A percentile compares a stretch with the other conserved stretches of the same genome.
These are phyloP conservation scores for Tetracladium maxilliforme DNA, from an alignment of 2,329 filamentous ascomycete species.

Conservation along the genomic window DNA sequence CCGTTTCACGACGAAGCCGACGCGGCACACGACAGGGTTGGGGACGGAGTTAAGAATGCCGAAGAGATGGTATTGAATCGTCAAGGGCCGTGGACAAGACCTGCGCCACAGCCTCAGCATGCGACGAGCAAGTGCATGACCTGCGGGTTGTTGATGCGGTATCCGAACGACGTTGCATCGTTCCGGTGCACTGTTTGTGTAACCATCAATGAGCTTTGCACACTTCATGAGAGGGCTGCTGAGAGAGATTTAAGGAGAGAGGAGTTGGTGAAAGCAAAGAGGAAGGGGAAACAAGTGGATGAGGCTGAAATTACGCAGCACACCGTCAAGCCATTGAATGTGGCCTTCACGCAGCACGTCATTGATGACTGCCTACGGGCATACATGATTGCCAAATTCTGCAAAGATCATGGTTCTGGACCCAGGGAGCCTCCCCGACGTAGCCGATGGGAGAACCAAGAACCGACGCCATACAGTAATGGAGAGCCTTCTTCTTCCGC, in stretches of 20 bases:
- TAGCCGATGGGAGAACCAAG: neutral
- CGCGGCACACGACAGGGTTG: too few species aligned
- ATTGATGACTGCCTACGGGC: too few species aligned
- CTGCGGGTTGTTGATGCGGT: conserved; percentile 66
- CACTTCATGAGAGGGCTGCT: conserved; percentile 14
- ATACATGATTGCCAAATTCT: conserved; percentile 6
- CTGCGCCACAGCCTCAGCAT: too few species aligned
- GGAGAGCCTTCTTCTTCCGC: neutral
- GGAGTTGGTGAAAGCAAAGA: conserved; percentile 7
- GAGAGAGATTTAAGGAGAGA: conserved; percentile 8
- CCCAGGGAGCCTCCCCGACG: conserved; percentile 8
- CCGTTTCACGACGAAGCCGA: too few species aligned
- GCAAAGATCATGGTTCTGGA: conserved; percentile 4
- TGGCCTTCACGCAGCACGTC: too few species aligned
- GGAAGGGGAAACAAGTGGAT: too few species aligned
- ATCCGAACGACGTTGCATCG: conserved; percentile 56
- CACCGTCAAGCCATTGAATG: too few species aligned
- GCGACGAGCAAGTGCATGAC: conserved; percentile 69
- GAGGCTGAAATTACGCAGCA: too few species aligned
- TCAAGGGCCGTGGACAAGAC: conserved; percentile 32
- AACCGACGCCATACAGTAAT: neutral
- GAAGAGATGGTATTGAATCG: conserved; percentile 15
- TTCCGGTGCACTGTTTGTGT: conserved; percentile 77
- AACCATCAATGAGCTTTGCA: conserved; percentile 68
- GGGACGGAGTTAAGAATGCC: too few species aligned